Base-by-base conservation (phyloP, 768 basidiomycete genomes). In the Obba rivulosa region DNA sequence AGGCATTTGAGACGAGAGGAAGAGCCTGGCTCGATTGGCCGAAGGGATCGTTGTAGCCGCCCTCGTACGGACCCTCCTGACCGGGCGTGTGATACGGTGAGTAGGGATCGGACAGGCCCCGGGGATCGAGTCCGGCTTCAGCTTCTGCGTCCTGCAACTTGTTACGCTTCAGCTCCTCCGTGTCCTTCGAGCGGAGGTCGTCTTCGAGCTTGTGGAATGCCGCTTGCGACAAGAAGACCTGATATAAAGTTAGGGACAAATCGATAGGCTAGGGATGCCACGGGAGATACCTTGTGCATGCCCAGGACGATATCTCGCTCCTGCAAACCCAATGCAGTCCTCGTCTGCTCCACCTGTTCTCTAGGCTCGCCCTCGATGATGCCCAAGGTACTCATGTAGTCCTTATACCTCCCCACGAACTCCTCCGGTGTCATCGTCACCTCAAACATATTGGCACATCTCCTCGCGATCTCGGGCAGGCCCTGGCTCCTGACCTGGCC, bases 161-260 rank as follows among this genome's bases (percentile, higher is more conserved):
- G 57, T 86, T 88, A 34, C 88, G 77, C 65, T 88, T 88, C 62
- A 83, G 82, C 61, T 96, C 93, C 49, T 96, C 91, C 3, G 80
- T 81, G 45, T 97, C 95, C 14, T 77, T 75, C 0, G 85, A 75
- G 7, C 95, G 84, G 11, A 98, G 72, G 3, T 81, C 79, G 59
- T 99, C 91, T 62, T 98, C 95, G 16, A 98, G 79, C 2, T 75
- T 70, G 53, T 92, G 90, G 78, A 98, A 97, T 0, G 89, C 87
- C 0, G 60, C 53, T 58, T 94, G 92, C 0, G 85, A 87, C 3
- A 99, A 68, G 77, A 91, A 98, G 39, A 94, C 85, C 93, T 96
- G 55, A 0, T 42, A 40, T 48, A 34, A 41, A n/a, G 48, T 49
- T 41, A 46, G 49, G 18, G 43, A 51, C 41, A 43, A 16, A 20